phyloP scores from a whole-genome alignment of 2,329 filamentous ascomycete genomes.

The Ciborinia camelliae region DNA sequence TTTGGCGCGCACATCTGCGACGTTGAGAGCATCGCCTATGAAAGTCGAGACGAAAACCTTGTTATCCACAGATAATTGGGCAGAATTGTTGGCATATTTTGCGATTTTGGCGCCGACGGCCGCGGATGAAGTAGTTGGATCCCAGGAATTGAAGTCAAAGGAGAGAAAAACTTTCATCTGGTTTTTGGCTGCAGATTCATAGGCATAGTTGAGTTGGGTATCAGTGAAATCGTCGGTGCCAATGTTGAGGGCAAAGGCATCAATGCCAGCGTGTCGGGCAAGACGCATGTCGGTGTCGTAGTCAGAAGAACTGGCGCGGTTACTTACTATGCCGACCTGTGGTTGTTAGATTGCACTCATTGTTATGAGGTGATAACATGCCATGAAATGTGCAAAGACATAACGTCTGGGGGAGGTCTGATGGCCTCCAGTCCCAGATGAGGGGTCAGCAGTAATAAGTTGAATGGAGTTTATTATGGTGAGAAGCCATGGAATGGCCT shows the following conservation, averaged over 20 bases:
- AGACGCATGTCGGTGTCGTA: constrained; percentile 25
- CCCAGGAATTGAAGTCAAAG: constrained; percentile 34
- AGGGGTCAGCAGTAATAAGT: background rate
- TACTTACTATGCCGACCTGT: constrained; percentile 26
- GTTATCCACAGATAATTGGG: constrained; percentile 37
- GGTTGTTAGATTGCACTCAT: background rate
- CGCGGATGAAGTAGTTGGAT: constrained; percentile 11
- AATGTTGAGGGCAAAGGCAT: constrained; percentile 39
- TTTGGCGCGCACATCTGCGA: constrained; percentile 39
- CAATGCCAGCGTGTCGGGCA: constrained; percentile 36
- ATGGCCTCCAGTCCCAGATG: background rate
- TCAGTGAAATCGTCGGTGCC: constrained; percentile 35
- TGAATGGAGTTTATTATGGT: background rate
- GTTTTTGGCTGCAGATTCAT: constrained; percentile 29
- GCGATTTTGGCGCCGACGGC: constrained; percentile 33
- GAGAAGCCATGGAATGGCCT: constrained; percentile 4
- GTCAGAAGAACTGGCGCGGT: constrained; percentile 23
- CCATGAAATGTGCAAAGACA: constrained; percentile 30
- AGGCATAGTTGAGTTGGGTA: constrained; percentile 34
- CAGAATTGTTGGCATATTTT: constrained; percentile 33
- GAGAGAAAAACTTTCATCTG: constrained; percentile 38
- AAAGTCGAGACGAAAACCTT: constrained; percentile 46
- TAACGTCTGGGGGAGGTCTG: background rate
- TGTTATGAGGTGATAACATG: background rate
- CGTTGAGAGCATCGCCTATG: constrained; percentile 47